Evolutionary conservation across 192 early-diverging fungal genomes (phyloP).

Genomic region (Geosiphon pyriformis): DNA sequence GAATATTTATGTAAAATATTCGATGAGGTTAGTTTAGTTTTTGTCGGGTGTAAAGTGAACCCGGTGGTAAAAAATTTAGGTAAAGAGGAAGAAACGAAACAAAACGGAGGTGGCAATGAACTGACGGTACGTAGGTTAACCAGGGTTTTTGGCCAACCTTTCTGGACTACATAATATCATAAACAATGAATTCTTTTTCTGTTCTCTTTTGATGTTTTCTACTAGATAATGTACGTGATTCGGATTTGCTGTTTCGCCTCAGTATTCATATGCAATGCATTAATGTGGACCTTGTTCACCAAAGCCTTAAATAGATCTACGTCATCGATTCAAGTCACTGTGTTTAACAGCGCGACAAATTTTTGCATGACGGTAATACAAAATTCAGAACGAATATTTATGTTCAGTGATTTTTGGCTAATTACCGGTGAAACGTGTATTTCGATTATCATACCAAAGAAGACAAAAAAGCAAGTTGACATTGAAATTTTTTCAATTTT

Average conservation of each 20-base stretch:
- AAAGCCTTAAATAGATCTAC: constrained; percentile 70
- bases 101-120: background rate
- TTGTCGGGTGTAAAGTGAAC: background rate
- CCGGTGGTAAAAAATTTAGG: too few relatives aligned
- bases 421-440: too few relatives aligned
- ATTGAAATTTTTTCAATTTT: background rate
- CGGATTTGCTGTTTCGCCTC: constrained; percentile 49
- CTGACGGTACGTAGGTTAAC: background rate
- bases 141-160: too few relatives aligned
- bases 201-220: background rate
- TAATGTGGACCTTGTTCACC: constrained; percentile 89
- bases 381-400: background rate
- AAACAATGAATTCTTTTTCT: background rate
- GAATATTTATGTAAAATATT: constrained; percentile 28
- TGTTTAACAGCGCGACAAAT: constrained; percentile 75
- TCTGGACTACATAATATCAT: background rate
- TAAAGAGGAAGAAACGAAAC: too few relatives aligned
- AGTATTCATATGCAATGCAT: constrained; percentile 66
- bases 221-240: constrained; percentile 34
- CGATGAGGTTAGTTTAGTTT: background rate
- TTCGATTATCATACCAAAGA: background rate
- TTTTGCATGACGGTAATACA: constrained; percentile 58
- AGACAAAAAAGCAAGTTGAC: too few relatives aligned
- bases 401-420: background rate
- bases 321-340: constrained; percentile 71